Percentiles rank a stretch among this genome's conserved stretches.
Conservation (phyloP, 73 alveolate genomes). For the Breviolum minutum region DNA sequence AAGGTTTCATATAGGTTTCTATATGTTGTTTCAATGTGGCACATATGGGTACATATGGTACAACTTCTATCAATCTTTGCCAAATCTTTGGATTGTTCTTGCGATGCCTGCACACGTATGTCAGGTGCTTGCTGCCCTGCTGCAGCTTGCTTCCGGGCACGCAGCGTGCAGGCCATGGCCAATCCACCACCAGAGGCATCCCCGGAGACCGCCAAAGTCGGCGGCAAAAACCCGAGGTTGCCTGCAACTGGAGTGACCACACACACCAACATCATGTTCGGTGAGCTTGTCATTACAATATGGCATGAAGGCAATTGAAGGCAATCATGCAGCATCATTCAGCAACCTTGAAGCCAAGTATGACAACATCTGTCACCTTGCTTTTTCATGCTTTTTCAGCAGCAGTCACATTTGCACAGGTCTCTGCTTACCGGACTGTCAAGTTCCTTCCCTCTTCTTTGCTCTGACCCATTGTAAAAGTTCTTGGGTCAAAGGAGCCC, state of each 20-base stretch:
- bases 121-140: constrained; percentile 34
- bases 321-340: too few species aligned
- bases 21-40: background rate
- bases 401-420: background rate
- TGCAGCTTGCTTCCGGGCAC: constrained; percentile 53
- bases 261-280: background rate
- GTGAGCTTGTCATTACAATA: background rate
- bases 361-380: too few species aligned
- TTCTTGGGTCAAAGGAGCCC: background rate
- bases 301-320: background rate
- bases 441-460: background rate
- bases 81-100: background rate
- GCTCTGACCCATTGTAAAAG: background rate
- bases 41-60: background rate
- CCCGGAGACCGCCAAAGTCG: constrained; percentile 61
- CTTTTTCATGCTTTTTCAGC: background rate
- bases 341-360: too few species aligned
- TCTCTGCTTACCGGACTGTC: background rate
- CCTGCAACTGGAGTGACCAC: background rate
- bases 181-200: constrained; percentile 85
- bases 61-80: background rate
- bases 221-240: constrained; percentile 64
- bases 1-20: too few species aligned
- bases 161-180: constrained; percentile 80
- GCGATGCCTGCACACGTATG: constrained; percentile 34